Percentiles rank a stretch among this genome's conserved stretches.
These are phyloP conservation scores for Astragalus glycyphyllos DNA, from an alignment of 306 rosid species.

Conservation along the genomic window DNA sequence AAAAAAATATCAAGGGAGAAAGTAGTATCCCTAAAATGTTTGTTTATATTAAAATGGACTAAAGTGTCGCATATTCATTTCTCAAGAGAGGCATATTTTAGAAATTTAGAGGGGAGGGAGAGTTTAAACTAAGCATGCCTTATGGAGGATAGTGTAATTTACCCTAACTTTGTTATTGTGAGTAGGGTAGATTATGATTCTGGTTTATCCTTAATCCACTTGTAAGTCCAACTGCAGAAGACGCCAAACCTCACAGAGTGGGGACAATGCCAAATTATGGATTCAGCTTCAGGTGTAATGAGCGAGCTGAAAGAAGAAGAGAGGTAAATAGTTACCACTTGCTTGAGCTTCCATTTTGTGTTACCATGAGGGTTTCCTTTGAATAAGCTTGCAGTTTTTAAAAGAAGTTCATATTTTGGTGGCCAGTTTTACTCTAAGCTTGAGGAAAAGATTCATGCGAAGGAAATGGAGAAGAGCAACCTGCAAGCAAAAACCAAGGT, in stretches of 20 bases:
- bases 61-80: not conserved
- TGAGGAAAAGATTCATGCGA: slow-evolving; percentile 96
- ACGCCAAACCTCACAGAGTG: slow-evolving; percentile 59
- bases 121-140: not conserved
- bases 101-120: not conserved
- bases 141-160: not conserved
- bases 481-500: slow-evolving; percentile 97
- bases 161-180: slow-evolving; percentile 13
- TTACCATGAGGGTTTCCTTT: slow-evolving; percentile 34
- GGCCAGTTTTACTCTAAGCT: slow-evolving; percentile 92
- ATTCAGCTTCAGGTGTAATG: slow-evolving; percentile 93
- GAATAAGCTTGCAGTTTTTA: slow-evolving; percentile 10
- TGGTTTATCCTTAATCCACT: slow-evolving; percentile 58
- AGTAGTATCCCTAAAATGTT: not conserved
- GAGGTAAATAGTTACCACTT: slow-evolving; percentile 66
- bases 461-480: slow-evolving; percentile 84
- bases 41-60: slow-evolving; percentile 1
- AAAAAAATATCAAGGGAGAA: not conserved
- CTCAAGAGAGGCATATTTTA: not conserved
- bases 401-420: slow-evolving; percentile 35
- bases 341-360: slow-evolving; percentile 32
- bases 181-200: not conserved
- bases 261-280: slow-evolving; percentile 89
- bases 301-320: slow-evolving; percentile 93
- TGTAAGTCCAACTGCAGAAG: slow-evolving; percentile 74